phyloP scores from a whole-genome alignment of 495 filamentous ascomycete genomes.

The Aspergillus carlsbadensis region DNA sequence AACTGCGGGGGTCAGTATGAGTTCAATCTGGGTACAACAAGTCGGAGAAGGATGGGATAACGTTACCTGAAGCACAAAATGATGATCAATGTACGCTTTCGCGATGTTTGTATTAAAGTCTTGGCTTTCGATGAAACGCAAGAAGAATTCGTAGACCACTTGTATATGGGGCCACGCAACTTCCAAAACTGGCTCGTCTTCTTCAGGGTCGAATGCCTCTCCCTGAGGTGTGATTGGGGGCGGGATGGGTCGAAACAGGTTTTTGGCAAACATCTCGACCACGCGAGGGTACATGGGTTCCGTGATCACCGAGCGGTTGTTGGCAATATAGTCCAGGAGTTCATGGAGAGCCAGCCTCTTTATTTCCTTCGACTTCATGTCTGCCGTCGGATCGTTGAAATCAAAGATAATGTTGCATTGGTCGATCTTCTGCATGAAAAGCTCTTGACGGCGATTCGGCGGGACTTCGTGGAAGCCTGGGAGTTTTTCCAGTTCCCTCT shows the following conservation, averaged over 20 bases:
- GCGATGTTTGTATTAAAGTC: conserved; percentile 99
- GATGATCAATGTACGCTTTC: conserved; percentile 98
- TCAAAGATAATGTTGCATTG: conserved; percentile 99
- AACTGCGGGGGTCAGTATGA: no score
- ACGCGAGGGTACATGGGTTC: conserved; percentile 99
- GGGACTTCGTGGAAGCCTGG: conserved; percentile 99
- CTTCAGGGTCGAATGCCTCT: conserved; percentile 97
- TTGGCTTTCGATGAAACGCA: conserved; percentile 98
- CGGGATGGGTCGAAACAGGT: conserved; percentile 94
- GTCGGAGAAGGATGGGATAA: neutral
- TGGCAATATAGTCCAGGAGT: conserved; percentile 95
- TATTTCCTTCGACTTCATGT: conserved; percentile 99
- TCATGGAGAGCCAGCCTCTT: conserved; percentile 96
- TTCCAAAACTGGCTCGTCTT: conserved; percentile 97
- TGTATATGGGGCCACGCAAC: conserved; percentile 99
- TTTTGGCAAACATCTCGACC: conserved; percentile 99
- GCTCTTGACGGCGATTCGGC: conserved; percentile 89
- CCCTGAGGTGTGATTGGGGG: conserved; percentile 97
- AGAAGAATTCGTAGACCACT: conserved; percentile 99
- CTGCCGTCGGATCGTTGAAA: conserved; percentile 96
- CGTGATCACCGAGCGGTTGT: conserved; percentile 97
- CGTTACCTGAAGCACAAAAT: conserved; percentile 84
- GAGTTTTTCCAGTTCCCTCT: conserved; percentile 93
- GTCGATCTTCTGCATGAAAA: conserved; percentile 99
- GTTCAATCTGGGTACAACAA: no score